These are phyloP conservation scores for Phyllosticta citrichinensis DNA, from an alignment of 2,329 filamentous ascomycete species.

Conservation along the genomic window DNA sequence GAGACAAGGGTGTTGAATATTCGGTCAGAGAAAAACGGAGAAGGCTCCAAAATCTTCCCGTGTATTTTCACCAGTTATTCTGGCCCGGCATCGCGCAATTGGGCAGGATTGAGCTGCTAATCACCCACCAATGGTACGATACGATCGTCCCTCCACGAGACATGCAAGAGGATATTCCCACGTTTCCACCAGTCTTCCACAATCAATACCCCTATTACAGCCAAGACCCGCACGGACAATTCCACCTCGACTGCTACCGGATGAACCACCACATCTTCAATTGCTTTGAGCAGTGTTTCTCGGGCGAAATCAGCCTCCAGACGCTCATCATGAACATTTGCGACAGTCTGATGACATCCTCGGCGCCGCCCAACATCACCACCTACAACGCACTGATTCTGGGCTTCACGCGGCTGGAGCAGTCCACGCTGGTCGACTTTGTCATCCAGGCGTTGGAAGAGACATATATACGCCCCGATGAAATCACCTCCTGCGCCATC, in stretches of 20 bases:
- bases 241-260: slow-evolving; percentile 18
- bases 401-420: slow-evolving; percentile 40
- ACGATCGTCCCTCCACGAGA: neutral
- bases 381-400: slow-evolving; percentile 63
- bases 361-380: slow-evolving; percentile 52
- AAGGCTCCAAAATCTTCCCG: neutral
- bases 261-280: slow-evolving; percentile 24
- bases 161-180: neutral
- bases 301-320: slow-evolving; percentile 8
- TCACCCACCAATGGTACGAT: neutral
- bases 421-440: slow-evolving; percentile 17
- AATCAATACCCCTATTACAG: slow-evolving; percentile 20
- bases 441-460: slow-evolving; percentile 24
- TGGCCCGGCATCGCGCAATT: neutral
- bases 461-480: slow-evolving; percentile 36
- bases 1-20: neutral
- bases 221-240: slow-evolving; percentile 30
- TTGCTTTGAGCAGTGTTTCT: slow-evolving; percentile 13
- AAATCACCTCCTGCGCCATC: slow-evolving; percentile 32
- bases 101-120: neutral
- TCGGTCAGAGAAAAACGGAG: neutral
- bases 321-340: slow-evolving; percentile 32
- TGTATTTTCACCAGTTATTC: neutral
- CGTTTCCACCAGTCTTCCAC: neutral
- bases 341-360: slow-evolving; percentile 56